Percentiles rank a stretch among this genome's conserved stretches.
Evolutionary conservation across 495 filamentous ascomycete species (phyloP).

Genomic region (Lophiostoma macrostomum): DNA sequence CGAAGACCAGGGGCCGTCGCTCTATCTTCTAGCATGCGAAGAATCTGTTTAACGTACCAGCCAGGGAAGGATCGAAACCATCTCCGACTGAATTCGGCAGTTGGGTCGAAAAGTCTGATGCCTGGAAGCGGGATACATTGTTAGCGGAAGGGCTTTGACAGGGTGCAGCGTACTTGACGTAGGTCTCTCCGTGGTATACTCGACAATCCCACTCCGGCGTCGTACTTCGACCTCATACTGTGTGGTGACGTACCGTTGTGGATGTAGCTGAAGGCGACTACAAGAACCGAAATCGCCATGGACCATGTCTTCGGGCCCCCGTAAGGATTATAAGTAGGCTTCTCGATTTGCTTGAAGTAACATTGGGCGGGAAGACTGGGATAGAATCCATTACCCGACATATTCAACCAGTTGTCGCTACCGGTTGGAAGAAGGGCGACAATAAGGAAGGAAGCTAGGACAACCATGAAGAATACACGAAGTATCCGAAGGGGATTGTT

Average conservation of each 20-base stretch:
- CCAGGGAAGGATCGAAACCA: conserved; percentile 13
- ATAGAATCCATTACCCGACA: conserved; percentile 15
- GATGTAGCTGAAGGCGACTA: conserved; percentile 17
- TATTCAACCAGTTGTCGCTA: conserved; percentile 22
- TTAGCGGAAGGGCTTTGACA: too few species aligned
- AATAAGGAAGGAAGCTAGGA: conserved; percentile 13
- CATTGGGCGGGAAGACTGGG: conserved; percentile 9
- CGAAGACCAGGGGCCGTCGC: neutral
- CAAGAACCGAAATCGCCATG: conserved; percentile 21
- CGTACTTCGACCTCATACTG: too few species aligned
- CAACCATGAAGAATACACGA: conserved; percentile 17
- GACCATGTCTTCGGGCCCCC: conserved; percentile 22
- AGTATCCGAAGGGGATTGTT: conserved; percentile 17
- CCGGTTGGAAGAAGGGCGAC: conserved; percentile 22
- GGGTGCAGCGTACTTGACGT: too few species aligned
- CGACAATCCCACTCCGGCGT: too few species aligned
- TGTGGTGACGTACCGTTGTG: too few species aligned
- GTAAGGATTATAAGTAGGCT: conserved; percentile 1
- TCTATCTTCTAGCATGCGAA: conserved; percentile 3
- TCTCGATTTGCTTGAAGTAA: conserved; percentile 19
- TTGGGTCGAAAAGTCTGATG: conserved; percentile 24
- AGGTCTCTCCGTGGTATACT: too few species aligned
- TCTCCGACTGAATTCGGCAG: conserved; percentile 9
- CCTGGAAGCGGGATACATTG: too few species aligned
- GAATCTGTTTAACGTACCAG: neutral